These are phyloP conservation scores for Colletotrichum plurivorum DNA, from an alignment of 2,329 filamentous ascomycete genomes.

Conservation along the genomic window DNA sequence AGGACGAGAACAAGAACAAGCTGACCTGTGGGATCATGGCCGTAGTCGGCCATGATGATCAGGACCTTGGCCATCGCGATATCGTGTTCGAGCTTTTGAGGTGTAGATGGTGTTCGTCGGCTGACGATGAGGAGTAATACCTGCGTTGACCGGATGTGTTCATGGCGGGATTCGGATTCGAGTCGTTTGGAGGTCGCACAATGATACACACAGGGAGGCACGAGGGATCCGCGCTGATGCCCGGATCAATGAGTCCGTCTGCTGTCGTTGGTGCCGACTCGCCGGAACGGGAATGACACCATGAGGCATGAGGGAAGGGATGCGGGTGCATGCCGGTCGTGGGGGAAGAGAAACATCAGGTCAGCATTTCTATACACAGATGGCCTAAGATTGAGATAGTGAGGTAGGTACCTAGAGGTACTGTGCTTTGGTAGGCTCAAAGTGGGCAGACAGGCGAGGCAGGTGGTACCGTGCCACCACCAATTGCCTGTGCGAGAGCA, in stretches of 20 bases:
- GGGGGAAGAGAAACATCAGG: too few relatives aligned
- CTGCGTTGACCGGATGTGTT: too few relatives aligned
- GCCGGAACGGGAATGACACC: conserved; percentile 42
- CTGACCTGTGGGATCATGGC: conserved; percentile 68
- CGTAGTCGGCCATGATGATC: conserved; percentile 68
- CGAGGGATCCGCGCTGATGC: conserved; percentile 16
- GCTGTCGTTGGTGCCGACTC: conserved; percentile 47
- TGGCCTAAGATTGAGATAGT: too few relatives aligned
- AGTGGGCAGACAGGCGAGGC: too few relatives aligned
- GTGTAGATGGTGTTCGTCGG: neutral
- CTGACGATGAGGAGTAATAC: neutral
- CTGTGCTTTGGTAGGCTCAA: too few relatives aligned
- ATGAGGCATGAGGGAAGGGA: neutral
- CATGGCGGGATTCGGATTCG: neutral
- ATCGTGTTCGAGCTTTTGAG: neutral
- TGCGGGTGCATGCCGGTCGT: too few relatives aligned
- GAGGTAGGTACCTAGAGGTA: too few relatives aligned
- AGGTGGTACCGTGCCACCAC: too few relatives aligned
- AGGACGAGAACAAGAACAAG: neutral
- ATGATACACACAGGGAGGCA: neutral
- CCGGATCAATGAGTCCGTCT: too few relatives aligned
- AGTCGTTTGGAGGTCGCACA: neutral
- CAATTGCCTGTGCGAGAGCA: neutral
- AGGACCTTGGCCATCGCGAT: conserved; percentile 53
- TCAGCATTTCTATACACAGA: too few relatives aligned